Conservation (phyloP, 2,329 filamentous ascomycete species). For the Bipolaris oryzae region DNA sequence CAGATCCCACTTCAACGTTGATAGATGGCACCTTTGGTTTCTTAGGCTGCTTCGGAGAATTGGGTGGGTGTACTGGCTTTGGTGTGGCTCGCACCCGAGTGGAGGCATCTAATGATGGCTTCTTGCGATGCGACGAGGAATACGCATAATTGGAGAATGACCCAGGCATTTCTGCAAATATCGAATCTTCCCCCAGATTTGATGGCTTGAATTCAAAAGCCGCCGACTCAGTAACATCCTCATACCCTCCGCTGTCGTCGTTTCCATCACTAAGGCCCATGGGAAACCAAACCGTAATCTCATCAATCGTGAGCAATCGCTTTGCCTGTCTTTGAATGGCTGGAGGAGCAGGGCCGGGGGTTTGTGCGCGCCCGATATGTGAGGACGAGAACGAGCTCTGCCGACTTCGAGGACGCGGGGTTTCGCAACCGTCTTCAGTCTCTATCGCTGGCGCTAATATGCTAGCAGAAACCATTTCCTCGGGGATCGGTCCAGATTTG, state of each 20-base stretch:
- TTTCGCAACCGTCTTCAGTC: slow-evolving; percentile 47
- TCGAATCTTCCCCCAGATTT: slow-evolving; percentile 44
- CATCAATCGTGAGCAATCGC: slow-evolving; percentile 45
- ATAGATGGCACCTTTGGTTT: slow-evolving; percentile 24
- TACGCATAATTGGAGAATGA: slow-evolving; percentile 57
- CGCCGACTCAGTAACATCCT: slow-evolving; percentile 20
- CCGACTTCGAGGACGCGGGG: slow-evolving; percentile 46
- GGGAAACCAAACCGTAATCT: slow-evolving; percentile 48
- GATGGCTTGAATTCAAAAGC: slow-evolving; percentile 34
- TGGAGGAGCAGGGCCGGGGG: slow-evolving; percentile 1
- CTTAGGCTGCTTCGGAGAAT: slow-evolving; percentile 11
- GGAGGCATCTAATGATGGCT: slow-evolving; percentile 30
- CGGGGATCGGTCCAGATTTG: slow-evolving; percentile 34
- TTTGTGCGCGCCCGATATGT: slow-evolving; percentile 3
- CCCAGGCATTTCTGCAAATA: slow-evolving; percentile 53
- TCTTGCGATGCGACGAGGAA: slow-evolving; percentile 42
- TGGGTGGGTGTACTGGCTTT: slow-evolving; percentile 13
- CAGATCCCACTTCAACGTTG: slow-evolving; percentile 42
- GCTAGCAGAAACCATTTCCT: slow-evolving; percentile 40
- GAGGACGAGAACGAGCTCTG: slow-evolving; percentile 32
- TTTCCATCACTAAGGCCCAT: slow-evolving; percentile 32
- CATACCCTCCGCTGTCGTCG: slow-evolving; percentile 2
- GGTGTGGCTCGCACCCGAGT: slow-evolving; percentile 23
- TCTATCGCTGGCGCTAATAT: slow-evolving; percentile 38
- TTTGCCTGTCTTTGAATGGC: slow-evolving; percentile 33